Evolutionary conservation across 805 yeast species (phyloP).

Genomic region (Cyberlindnera mycetangii): DNA sequence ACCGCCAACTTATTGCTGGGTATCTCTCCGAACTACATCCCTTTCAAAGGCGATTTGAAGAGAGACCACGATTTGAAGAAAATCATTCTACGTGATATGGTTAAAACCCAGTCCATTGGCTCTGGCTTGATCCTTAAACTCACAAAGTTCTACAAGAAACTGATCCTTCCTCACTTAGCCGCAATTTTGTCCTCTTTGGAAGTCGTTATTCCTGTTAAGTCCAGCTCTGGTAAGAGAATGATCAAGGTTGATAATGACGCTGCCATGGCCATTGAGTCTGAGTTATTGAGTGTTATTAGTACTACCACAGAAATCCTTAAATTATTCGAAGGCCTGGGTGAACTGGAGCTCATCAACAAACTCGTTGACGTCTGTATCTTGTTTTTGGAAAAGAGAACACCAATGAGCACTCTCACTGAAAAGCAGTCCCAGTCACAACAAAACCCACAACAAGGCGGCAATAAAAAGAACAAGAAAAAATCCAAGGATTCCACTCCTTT

Average conservation of each 20-base stretch:
- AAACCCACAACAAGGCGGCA: conserved; percentile 17
- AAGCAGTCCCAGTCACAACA: conserved; percentile 35
- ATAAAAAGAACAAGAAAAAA: conserved; percentile 42
- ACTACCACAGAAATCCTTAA: conserved; percentile 28
- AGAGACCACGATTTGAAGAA: conserved; percentile 49
- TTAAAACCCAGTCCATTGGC: conserved; percentile 44
- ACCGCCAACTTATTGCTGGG: conserved; percentile 53
- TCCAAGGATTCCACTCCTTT: conserved; percentile 45
- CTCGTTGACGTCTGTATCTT: conserved; percentile 55
- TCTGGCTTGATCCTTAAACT: conserved; percentile 37
- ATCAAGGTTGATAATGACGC: conserved; percentile 38
- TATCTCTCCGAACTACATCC: conserved; percentile 51
- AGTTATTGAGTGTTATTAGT: conserved; percentile 32
- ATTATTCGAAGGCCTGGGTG: conserved; percentile 41
- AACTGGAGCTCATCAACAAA: conserved; percentile 50
- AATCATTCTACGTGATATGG: conserved; percentile 42
- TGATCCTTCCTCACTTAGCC: conserved; percentile 44
- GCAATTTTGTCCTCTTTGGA: conserved; percentile 55
- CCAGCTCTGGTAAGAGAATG: conserved; percentile 33
- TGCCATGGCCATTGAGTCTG: conserved; percentile 31
- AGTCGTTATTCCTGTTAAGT: conserved; percentile 52
- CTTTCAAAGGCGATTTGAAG: conserved; percentile 54
- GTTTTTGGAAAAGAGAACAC: conserved; percentile 33
- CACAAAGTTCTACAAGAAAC: conserved; percentile 30
- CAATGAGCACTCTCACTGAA: conserved; percentile 29